phyloP scores from a whole-genome alignment of 768 basidiomycete species.

The Podaxis sp. region DNA sequence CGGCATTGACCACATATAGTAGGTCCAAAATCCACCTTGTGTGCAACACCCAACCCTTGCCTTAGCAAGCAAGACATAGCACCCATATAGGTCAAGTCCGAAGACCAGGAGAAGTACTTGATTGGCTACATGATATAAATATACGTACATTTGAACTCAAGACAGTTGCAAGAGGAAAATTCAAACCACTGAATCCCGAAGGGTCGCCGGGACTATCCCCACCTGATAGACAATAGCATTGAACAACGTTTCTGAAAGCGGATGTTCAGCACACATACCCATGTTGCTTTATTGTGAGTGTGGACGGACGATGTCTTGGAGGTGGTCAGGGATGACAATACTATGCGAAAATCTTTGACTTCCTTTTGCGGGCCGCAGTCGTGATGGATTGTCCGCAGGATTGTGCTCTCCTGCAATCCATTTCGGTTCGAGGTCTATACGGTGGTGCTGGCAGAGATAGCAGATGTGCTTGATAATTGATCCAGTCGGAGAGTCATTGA shows the following conservation, averaged over 20 bases:
- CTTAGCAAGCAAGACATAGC: no score
- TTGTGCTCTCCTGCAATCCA: conserved; percentile 34
- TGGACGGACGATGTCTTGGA: neutral
- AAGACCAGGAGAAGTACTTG: no score
- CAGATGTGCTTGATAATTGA: conserved; percentile 31
- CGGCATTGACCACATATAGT: no score
- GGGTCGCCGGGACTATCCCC: no score
- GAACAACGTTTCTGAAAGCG: neutral
- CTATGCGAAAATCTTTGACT: conserved; percentile 19
- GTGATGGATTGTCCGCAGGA: conserved; percentile 33
- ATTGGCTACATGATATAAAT: no score
- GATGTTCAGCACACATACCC: neutral
- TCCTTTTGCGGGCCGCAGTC: neutral
- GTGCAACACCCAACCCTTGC: no score
- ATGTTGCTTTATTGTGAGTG: neutral
- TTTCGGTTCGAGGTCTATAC: conserved; percentile 23
- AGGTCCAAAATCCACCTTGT: no score
- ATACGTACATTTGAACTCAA: no score
- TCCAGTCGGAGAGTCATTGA: conserved; percentile 24
- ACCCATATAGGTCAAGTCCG: no score
- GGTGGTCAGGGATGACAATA: neutral
- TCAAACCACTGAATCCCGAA: no score
- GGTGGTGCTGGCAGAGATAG: conserved; percentile 19
- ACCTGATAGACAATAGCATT: neutral
- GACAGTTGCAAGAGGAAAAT: no score